These are phyloP conservation scores for Cystobasidium tubakii DNA, from an alignment of 768 basidiomycete genomes.

Conservation along the genomic window DNA sequence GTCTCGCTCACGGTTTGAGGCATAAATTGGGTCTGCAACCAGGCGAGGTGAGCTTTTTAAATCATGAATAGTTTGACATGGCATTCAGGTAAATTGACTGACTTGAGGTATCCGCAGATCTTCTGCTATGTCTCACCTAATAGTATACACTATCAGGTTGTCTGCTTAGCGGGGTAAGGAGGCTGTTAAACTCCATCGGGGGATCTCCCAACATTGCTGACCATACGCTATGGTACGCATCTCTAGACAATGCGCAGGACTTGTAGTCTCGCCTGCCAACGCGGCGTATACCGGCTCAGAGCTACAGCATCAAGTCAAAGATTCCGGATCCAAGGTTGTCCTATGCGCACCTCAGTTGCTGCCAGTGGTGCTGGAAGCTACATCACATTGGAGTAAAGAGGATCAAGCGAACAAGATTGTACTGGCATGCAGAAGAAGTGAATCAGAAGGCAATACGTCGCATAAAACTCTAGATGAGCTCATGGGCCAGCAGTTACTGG, in stretches of 20 bases:
- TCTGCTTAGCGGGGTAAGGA: neutral
- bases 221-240: constrained; percentile 16
- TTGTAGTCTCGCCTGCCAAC: constrained; percentile 46
- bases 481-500: constrained; percentile 53
- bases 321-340: constrained; percentile 62
- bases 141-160: constrained; percentile 40
- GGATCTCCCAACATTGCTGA: no score
- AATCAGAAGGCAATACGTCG: constrained; percentile 49
- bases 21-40: constrained; percentile 28
- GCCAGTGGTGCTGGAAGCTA: constrained; percentile 57
- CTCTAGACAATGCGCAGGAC: constrained; percentile 39
- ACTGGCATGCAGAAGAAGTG: constrained; percentile 44
- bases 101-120: constrained; percentile 35
- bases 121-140: constrained; percentile 44
- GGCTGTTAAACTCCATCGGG: neutral
- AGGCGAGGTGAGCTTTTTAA: constrained; percentile 8
- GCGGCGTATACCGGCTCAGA: constrained; percentile 66
- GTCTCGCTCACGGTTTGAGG: constrained; percentile 21
- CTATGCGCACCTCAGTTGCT: constrained; percentile 64
- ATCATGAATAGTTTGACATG: neutral
- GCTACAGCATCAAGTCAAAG: constrained; percentile 64
- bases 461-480: constrained; percentile 54
- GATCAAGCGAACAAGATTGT: constrained; percentile 39
- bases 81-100: neutral
- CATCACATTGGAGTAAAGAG: constrained; percentile 50